A percentile compares a stretch with the other conserved stretches of the same genome.
These are phyloP conservation scores for Kuraishia ogatae DNA, from an alignment of 805 yeast genomes.

Conservation along the genomic window DNA sequence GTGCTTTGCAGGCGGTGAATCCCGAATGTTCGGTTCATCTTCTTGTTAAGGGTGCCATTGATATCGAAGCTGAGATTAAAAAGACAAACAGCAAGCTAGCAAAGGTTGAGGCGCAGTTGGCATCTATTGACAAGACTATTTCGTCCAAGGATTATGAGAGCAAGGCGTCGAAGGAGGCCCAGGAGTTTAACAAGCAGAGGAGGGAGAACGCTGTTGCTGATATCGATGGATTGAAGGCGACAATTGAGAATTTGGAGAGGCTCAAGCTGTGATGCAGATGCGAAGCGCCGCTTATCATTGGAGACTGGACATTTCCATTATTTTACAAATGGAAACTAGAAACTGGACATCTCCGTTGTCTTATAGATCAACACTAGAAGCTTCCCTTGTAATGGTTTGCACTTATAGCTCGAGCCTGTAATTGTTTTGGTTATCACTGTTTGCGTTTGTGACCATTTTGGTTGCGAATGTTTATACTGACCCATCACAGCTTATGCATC, in stretches of 20 bases:
- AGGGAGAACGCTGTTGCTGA: slow-evolving; percentile 73
- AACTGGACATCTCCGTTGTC: too few species aligned
- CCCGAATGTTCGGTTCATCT: slow-evolving; percentile 82
- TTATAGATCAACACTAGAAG: too few species aligned
- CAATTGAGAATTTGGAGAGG: slow-evolving; percentile 77
- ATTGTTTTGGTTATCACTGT: too few species aligned
- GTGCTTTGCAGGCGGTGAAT: slow-evolving; percentile 76
- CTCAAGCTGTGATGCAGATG: slow-evolving; percentile 40
- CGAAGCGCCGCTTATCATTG: too few species aligned
- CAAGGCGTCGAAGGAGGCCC: slow-evolving; percentile 78
- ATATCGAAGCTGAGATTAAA: slow-evolving; percentile 80
- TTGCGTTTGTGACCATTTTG: too few species aligned
- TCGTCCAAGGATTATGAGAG: slow-evolving; percentile 67
- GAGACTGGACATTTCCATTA: too few species aligned
- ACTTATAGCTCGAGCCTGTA: too few species aligned
- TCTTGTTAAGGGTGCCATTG: slow-evolving; percentile 90
- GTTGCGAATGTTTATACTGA: too few species aligned
- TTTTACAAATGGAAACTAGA: too few species aligned
- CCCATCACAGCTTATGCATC: too few species aligned
- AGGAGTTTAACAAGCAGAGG: slow-evolving; percentile 63
- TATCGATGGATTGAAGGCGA: slow-evolving; percentile 80
- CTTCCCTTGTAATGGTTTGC: too few species aligned
- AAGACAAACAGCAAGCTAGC: slow-evolving; percentile 74
- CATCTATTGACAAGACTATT: slow-evolving; percentile 62
- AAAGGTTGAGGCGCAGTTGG: slow-evolving; percentile 51